Conservation (phyloP, 495 filamentous ascomycete species). For the Neurospora intermedia region DNA sequence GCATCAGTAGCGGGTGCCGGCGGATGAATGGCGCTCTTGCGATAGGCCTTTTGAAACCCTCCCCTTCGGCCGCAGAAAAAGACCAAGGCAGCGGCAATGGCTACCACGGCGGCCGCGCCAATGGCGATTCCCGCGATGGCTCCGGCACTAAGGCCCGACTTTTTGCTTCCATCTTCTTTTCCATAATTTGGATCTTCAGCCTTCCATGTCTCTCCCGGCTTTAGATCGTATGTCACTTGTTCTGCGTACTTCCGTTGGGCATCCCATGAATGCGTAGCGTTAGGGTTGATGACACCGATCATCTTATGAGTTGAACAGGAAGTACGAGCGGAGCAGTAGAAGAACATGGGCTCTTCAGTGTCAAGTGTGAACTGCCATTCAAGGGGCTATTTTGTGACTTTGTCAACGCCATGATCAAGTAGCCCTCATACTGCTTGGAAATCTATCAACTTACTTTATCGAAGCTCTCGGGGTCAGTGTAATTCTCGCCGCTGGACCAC, state of each 20-base stretch:
- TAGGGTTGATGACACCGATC: slow-evolving; percentile 40
- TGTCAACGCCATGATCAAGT: background rate
- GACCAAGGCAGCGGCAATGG: slow-evolving; percentile 26
- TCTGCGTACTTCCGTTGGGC: slow-evolving; percentile 18
- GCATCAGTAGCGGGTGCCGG: background rate
- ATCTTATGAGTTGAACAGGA: slow-evolving; percentile 32
- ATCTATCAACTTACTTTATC: background rate
- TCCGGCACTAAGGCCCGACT: slow-evolving; percentile 18
- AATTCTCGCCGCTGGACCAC: background rate
- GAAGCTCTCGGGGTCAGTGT: background rate
- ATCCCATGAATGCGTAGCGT: slow-evolving; percentile 18
- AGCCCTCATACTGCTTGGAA: background rate
- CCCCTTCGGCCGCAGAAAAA: slow-evolving; percentile 33
- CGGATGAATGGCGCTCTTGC: slow-evolving; percentile 4
- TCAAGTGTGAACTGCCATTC: slow-evolving; percentile 14
- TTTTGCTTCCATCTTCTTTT: too few relatives aligned
- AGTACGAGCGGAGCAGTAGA: slow-evolving; percentile 44
- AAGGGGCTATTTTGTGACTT: slow-evolving; percentile 26
- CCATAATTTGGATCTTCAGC: too few relatives aligned
- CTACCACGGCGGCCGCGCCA: slow-evolving; percentile 28
- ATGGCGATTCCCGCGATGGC: slow-evolving; percentile 41
- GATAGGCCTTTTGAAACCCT: slow-evolving; percentile 22
- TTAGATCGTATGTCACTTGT: slow-evolving; percentile 21
- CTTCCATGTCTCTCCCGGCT: slow-evolving; percentile 25
- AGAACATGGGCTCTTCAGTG: slow-evolving; percentile 18